These are phyloP conservation scores for Bruguiera parviflora DNA, from an alignment of 345 rosid species.

Conservation along the genomic window DNA sequence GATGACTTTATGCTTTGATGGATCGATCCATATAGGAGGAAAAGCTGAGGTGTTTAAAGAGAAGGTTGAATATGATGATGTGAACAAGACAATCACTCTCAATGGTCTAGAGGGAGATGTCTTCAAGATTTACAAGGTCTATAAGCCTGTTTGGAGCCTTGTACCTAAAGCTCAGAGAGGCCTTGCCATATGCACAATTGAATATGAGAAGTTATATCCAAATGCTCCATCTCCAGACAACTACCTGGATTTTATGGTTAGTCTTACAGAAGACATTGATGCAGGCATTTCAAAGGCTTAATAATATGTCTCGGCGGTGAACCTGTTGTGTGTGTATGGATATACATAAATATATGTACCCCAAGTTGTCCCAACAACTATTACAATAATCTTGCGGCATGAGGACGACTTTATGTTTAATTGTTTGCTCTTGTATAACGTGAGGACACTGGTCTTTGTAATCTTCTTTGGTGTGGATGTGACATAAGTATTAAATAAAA, in stretches of 20 bases:
- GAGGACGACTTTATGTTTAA: too few species aligned
- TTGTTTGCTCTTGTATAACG: too few species aligned
- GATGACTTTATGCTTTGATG: too few species aligned
- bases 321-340: too few species aligned
- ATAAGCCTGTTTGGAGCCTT: background rate
- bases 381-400: too few species aligned
- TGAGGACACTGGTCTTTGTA: too few species aligned
- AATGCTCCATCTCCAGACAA: slow-evolving; percentile 19
- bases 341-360: too few species aligned
- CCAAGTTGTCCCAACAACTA: too few species aligned
- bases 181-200: slow-evolving; percentile 9
- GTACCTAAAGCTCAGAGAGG: slow-evolving; percentile 13
- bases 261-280: slow-evolving; percentile 17
- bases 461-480: too few species aligned
- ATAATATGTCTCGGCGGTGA: too few species aligned
- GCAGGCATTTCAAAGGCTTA: slow-evolving; percentile 5
- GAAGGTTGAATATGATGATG: background rate
- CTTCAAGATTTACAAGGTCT: slow-evolving; percentile 2
- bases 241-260: slow-evolving; percentile 16
- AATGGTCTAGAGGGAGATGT: slow-evolving; percentile 5
- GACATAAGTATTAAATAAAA: too few species aligned
- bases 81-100: background rate
- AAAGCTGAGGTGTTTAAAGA: slow-evolving; percentile 5
- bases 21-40: slow-evolving; percentile 1
- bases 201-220: slow-evolving; percentile 31